Percentiles rank a stretch among this genome's conserved stretches.
Conservation (phyloP, 164 flowering plant species). For the Kalanchoe fedtschenkoi region DNA sequence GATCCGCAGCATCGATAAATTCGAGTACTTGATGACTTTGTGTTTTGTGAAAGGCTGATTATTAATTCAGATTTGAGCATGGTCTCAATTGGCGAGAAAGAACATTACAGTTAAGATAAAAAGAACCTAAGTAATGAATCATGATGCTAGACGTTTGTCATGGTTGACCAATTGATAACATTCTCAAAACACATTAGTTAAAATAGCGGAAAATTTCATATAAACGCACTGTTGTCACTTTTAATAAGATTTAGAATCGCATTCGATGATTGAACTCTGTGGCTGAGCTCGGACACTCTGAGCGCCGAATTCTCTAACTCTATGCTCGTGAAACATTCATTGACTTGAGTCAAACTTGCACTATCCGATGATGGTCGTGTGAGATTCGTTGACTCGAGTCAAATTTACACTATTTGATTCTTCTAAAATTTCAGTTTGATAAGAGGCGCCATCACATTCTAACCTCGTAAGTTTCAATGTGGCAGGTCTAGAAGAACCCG, state of each 20-base stretch:
- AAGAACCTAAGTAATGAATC: no score
- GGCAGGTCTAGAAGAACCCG: neutral
- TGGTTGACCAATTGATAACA: no score
- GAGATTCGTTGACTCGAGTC: no score
- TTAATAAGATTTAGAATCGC: neutral
- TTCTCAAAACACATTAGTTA: no score
- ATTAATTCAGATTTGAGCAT: neutral
- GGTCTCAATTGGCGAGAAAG: no score
- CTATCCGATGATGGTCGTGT: no score
- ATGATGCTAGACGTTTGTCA: no score
- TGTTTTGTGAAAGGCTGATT: neutral
- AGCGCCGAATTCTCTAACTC: neutral
- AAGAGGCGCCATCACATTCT: no score
- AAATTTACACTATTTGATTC: no score
- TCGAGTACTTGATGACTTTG: neutral
- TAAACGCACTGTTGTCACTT: neutral
- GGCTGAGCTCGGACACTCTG: conserved; percentile 5
- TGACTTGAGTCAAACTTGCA: neutral
- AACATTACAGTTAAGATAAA: no score
- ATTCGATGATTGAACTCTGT: neutral
- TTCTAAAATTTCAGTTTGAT: no score
- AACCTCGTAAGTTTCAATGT: neutral
- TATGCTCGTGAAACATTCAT: neutral
- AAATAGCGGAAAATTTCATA: neutral
- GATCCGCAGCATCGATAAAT: no score